phyloP scores from a whole-genome alignment of 1,139 yeast genomes.

The Magnusiomyces paraingens region DNA sequence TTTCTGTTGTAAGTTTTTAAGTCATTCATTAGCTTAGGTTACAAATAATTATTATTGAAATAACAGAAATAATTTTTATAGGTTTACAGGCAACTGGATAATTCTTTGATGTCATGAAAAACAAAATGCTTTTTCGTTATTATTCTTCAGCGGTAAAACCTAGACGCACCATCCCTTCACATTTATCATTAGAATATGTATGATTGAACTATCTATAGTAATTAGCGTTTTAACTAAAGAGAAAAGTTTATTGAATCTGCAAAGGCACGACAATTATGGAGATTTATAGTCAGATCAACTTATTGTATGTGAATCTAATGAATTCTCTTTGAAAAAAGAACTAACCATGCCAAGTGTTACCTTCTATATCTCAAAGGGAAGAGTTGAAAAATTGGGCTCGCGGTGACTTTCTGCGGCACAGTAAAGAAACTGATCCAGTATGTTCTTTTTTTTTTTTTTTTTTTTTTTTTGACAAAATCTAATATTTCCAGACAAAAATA shows the following conservation, averaged over 20 bases:
- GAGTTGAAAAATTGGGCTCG: constrained; percentile 35
- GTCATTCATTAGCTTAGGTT: no score
- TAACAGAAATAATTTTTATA: no score
- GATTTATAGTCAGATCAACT: constrained; percentile 31
- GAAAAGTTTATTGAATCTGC: constrained; percentile 31
- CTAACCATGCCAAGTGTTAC: constrained; percentile 12
- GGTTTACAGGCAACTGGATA: no score
- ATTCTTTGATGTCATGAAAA: no score
- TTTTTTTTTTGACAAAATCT: constrained; percentile 28
- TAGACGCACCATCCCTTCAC: background rate
- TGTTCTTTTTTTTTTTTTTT: constrained; percentile 19
- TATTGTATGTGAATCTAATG: constrained; percentile 23
- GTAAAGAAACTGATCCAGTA: constrained; percentile 27
- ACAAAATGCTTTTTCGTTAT: background rate
- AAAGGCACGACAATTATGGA: constrained; percentile 31
- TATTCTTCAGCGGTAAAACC: background rate
- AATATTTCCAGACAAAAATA: constrained; percentile 23
- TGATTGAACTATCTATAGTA: no score
- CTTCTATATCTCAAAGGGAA: constrained; percentile 20
- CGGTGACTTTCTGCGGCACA: constrained; percentile 30
- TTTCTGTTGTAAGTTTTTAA: no score
- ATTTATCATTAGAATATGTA: background rate
- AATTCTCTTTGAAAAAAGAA: background rate
- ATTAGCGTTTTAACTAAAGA: no score
- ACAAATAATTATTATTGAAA: no score